phyloP scores from a whole-genome alignment of 2,329 filamentous ascomycete genomes.

The Aspergillus ruber region DNA sequence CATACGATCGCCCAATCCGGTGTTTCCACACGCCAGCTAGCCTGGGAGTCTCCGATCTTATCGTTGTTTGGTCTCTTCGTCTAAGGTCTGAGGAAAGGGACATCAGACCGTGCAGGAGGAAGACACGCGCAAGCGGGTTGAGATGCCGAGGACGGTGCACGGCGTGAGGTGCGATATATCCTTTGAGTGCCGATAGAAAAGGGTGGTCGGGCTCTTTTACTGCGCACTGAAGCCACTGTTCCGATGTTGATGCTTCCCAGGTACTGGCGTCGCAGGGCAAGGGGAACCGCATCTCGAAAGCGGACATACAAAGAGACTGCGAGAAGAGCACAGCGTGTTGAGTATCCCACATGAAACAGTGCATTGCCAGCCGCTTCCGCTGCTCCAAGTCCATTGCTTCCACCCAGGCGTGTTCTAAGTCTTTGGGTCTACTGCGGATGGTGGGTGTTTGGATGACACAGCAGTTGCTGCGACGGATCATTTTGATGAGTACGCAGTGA shows the following conservation, averaged over 20 bases:
- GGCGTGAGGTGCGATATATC: conserved; percentile 46
- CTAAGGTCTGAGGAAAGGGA: conserved; percentile 58
- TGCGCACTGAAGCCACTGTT: conserved; percentile 44
- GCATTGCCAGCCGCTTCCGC: conserved; percentile 53
- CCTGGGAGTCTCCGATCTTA: conserved; percentile 41
- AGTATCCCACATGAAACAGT: conserved; percentile 62
- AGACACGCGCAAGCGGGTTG: conserved; percentile 47
- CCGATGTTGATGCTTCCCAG: conserved; percentile 53
- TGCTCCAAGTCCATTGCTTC: conserved; percentile 52
- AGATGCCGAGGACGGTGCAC: conserved; percentile 34
- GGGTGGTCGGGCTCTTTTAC: conserved; percentile 30
- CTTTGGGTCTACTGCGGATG: conserved; percentile 17
- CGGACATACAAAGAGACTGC: conserved; percentile 61
- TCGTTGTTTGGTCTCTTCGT: conserved; percentile 54
- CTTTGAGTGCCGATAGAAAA: conserved; percentile 51
- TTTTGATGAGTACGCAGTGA: conserved; percentile 50
- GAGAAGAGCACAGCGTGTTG: conserved; percentile 60
- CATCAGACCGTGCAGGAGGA: conserved; percentile 58
- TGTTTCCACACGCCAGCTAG: conserved; percentile 45
- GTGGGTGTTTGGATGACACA: conserved; percentile 39
- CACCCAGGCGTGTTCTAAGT: conserved; percentile 46
- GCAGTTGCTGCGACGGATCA: conserved; percentile 49
- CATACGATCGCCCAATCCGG: conserved; percentile 49
- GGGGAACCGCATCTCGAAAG: conserved; percentile 54
- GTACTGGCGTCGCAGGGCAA: conserved; percentile 50